Base-by-base conservation (phyloP, 2,329 filamentous ascomycete species). In the Rachicladosporium sp. region DNA sequence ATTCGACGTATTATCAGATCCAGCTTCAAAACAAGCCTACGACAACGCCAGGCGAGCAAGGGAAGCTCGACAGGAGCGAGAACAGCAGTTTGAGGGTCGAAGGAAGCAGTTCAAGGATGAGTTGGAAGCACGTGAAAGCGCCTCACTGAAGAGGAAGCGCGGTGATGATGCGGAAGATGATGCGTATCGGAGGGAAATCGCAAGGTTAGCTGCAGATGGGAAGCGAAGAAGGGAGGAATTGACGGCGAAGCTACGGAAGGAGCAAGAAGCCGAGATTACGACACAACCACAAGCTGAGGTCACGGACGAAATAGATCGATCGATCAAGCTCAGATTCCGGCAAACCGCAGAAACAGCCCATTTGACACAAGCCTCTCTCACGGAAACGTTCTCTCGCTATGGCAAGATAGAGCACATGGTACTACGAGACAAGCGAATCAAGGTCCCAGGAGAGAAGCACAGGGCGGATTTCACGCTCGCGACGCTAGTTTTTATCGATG, bases 21-120 rank as follows among this genome's bases (percentile, higher is more conserved):
- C 76, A 0, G 73, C 71, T 10, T 73, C 85, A 30, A 82, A 85
- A 43, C 72, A 75, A 36, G 75, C 80, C 39, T 94, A 95, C 66
- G 84, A 94, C 55, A 73, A 76, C 56, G 77, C 80, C 45, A 75
- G 84, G 33, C 75, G 80, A 52, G 83, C 85, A 31, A 71, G 76
- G 46, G 65, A 80, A 43, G 74, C 82, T 55, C 80, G 80, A 55
- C 74, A 76, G 58, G 69, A 76, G 54, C 77, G 87, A 61, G 72
- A 80, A 52, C 78, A 82, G 37, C 69, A 80, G 45, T 81, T 93
- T 63, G 78, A 84, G 51, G 76, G 77, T 35, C 74, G 79, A 60
- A 70, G 82, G 50, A 69, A 82, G 55, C 73, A 76, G 50, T 82
- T 93, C 73, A 82, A 84, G 48, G 86, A 93, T 54, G 87, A 95